phyloP scores from a whole-genome alignment of 1,284 basidiomycete genomes.

The Pseudozyma flocculosa region DNA sequence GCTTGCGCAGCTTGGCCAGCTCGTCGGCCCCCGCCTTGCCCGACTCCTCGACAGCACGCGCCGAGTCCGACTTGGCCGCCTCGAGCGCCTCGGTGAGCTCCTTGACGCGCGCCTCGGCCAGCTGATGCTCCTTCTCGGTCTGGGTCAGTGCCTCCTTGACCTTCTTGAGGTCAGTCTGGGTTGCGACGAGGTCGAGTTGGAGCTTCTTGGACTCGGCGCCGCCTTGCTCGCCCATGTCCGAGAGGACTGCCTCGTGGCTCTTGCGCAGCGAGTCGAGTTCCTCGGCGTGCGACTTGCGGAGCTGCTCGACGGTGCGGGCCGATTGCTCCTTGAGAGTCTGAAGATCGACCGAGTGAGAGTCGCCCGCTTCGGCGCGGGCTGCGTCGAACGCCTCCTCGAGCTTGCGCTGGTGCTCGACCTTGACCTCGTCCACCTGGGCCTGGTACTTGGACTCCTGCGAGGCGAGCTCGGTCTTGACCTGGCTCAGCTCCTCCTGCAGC shows the following conservation, averaged over 20 bases:
- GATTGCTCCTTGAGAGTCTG: slow-evolving; percentile 30
- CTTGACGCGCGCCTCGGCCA: slow-evolving; percentile 13
- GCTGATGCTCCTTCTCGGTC: slow-evolving; percentile 16
- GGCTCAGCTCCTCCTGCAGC: slow-evolving; percentile 19
- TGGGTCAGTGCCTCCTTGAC: slow-evolving; percentile 20
- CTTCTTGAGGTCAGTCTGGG: slow-evolving; percentile 34
- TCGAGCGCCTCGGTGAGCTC: slow-evolving; percentile 23
- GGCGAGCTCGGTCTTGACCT: slow-evolving; percentile 25
- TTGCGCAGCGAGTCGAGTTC: slow-evolving; percentile 26
- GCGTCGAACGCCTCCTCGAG: slow-evolving; percentile 35
- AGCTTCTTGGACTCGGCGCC: slow-evolving; percentile 22
- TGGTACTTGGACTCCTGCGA: slow-evolving; percentile 26
- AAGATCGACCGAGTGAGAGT: slow-evolving; percentile 31
- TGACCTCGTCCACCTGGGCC: slow-evolving; percentile 29
- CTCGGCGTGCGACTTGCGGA: slow-evolving; percentile 29
- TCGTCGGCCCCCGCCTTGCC: slow-evolving; percentile 17
- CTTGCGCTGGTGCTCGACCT: slow-evolving; percentile 37
- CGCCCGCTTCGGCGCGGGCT: slow-evolving; percentile 37
- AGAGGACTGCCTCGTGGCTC: slow-evolving; percentile 16
- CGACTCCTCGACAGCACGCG: slow-evolving; percentile 13
- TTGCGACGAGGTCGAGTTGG: slow-evolving; percentile 28
- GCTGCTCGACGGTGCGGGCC: slow-evolving; percentile 24
- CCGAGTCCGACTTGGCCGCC: slow-evolving; percentile 9
- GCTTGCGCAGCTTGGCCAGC: slow-evolving; percentile 12
- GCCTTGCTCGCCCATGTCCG: slow-evolving; percentile 15